Evolutionary conservation across 2,329 filamentous ascomycete species (phyloP).

Genomic region (Neurospora sp.): DNA sequence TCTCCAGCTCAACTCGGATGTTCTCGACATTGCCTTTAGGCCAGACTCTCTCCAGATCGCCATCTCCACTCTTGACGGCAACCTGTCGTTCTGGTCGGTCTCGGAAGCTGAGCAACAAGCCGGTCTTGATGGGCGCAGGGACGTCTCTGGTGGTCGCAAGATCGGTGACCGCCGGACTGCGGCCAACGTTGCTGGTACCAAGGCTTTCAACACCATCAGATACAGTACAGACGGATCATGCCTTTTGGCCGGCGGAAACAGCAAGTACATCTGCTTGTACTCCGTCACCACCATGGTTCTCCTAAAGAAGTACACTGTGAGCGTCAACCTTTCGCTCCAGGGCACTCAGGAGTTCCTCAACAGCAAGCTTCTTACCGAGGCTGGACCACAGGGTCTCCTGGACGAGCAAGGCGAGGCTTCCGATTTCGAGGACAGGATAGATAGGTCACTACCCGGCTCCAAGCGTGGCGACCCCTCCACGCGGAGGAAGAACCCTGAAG

Average conservation of each 20-base stretch:
- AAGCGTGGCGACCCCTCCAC: constrained; percentile 76
- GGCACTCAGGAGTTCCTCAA: constrained; percentile 97
- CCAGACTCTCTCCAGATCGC: constrained; percentile 88
- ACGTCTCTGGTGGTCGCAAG: constrained; percentile 87
- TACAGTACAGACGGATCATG: constrained; percentile 92
- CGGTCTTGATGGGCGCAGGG: constrained; percentile 79
- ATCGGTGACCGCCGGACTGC: constrained; percentile 80
- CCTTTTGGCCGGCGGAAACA: constrained; percentile 83
- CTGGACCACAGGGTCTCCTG: constrained; percentile 72
- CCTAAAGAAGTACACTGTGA: constrained; percentile 91
- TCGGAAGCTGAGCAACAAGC: constrained; percentile 78
- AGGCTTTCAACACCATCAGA: constrained; percentile 76
- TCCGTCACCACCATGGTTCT: constrained; percentile 87
- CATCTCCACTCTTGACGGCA: constrained; percentile 85
- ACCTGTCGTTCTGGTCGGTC: constrained; percentile 90
- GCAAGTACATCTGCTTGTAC: constrained; percentile 97
- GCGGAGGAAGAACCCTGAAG: constrained; percentile 66
- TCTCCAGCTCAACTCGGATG: constrained; percentile 82
- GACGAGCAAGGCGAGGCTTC: constrained; percentile 83
- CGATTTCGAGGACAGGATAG: constrained; percentile 75
- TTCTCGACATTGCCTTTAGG: constrained; percentile 75
- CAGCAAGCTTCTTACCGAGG: constrained; percentile 83
- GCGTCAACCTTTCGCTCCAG: constrained; percentile 87
- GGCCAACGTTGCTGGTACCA: constrained; percentile 81
- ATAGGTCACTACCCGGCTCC: constrained; percentile 71